These are phyloP conservation scores for Cyclocybe cylindracea DNA, from an alignment of 768 basidiomycete genomes.

Conservation along the genomic window DNA sequence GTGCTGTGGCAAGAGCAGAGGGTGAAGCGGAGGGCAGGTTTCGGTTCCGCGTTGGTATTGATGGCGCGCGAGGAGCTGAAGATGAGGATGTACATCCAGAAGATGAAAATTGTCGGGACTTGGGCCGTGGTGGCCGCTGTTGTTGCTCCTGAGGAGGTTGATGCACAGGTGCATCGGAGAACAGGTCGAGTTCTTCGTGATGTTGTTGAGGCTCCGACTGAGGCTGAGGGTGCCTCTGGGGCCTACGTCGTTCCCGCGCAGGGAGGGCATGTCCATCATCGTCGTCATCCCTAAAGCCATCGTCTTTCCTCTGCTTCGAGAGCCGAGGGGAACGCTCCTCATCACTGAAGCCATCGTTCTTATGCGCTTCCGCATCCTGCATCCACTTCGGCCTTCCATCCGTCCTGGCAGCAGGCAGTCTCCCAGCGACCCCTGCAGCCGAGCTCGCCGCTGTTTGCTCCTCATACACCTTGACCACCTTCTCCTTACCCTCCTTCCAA, in stretches of 20 bases:
- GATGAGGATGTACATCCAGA: conserved; percentile 34
- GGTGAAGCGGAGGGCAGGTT: conserved; percentile 45
- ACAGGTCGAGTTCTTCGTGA: conserved; percentile 26
- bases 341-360: conserved; percentile 11
- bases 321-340: too few relatives aligned
- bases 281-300: conserved; percentile 35
- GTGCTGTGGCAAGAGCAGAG: conserved; percentile 50
- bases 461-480: conserved; percentile 79
- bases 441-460: conserved; percentile 49
- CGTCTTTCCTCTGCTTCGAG: conserved; percentile 32
- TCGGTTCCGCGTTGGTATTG: conserved; percentile 23
- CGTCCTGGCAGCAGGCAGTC: conserved; percentile 16
- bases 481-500: conserved; percentile 84
- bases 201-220: conserved; percentile 2
- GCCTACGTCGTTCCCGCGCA: background rate
- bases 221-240: background rate
- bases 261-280: conserved; percentile 12
- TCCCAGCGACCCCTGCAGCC: conserved; percentile 5
- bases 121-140: background rate
- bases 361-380: conserved; percentile 39
- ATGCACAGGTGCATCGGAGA: conserved; percentile 15
- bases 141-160: background rate
- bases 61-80: conserved; percentile 33
- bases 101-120: conserved; percentile 21
- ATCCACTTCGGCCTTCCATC: conserved; percentile 58